Conservation (phyloP, 2,329 filamentous ascomycete genomes). For the Aspergillus jensenii region DNA sequence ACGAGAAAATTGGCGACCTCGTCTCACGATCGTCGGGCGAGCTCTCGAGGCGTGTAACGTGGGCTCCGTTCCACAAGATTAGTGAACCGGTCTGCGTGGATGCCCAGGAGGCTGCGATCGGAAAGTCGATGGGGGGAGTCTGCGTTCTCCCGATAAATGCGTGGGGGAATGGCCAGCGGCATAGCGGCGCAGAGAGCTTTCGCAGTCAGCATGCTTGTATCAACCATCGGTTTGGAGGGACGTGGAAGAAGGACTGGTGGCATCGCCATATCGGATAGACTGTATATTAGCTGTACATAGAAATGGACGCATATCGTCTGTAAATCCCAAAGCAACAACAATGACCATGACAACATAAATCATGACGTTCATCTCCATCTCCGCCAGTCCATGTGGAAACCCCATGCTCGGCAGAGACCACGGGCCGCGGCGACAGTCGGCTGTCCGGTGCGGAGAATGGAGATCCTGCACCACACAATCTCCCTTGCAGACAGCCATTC, state of each 20-base stretch:
- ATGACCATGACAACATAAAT: no score
- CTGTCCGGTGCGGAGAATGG: not conserved
- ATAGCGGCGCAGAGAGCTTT: conserved; percentile 31
- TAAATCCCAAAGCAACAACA: no score
- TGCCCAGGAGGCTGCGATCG: conserved; percentile 18
- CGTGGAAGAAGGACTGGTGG: conserved; percentile 35
- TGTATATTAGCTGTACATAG: not conserved
- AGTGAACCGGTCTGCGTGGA: conserved; percentile 26
- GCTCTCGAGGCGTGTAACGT: conserved; percentile 28
- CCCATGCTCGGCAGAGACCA: no score
- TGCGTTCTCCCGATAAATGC: conserved; percentile 84
- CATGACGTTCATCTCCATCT: not conserved
- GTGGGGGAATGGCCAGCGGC: conserved; percentile 38
- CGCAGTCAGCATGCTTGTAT: conserved; percentile 29
- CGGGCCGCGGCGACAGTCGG: conserved; percentile 1
- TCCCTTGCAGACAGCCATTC: no score
- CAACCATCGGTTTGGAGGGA: conserved; percentile 35
- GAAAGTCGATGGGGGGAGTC: conserved; percentile 72
- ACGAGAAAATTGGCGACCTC: conserved; percentile 24
- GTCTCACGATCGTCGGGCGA: conserved; percentile 2
- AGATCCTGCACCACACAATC: no score
- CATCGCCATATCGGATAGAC: conserved; percentile 27
- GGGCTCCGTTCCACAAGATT: conserved; percentile 34
- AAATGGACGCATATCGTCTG: no score
- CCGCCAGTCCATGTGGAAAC: no score